Base-by-base conservation (phyloP, 306 rosid genomes). In the Quercus glauca region DNA sequence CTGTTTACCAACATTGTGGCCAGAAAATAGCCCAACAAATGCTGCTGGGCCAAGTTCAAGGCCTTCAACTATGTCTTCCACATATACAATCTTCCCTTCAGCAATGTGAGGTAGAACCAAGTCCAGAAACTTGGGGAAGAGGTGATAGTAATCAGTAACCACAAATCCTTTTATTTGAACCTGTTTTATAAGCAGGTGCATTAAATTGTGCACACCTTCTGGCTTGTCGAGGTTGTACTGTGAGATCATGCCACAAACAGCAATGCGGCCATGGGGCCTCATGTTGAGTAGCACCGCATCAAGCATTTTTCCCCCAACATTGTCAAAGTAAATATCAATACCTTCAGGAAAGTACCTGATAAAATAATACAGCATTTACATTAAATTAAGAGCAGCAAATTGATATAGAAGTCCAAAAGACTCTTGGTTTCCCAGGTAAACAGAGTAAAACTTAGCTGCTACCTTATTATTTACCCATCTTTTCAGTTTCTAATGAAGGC, bases 1-100 rank as follows among this genome's bases (percentile, higher is more conserved):
- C 58, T 81, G 85, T 69, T 84, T 84, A 5, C 87, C 87, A 6
- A 84, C 73, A 69, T 84, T 84, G 63, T 55, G 74, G 28, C 87
- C 85, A 1, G 77, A 33, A 53, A 65, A 84, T 68, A 84, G 82
- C 17, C 85, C 82, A 11, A 74, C 35, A 15, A 84, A 67, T 73
- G 87, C 83, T 1, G 85, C 73, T 0, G 85, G 87, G 20, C 55
- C 77, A 6, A 49, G 69, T 29, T 84, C 83, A 0, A 81, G 73
- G 53, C 87, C 85, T 52, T 84, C 80, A 26, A 19, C 85, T 4
- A 56, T 67, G 78, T 85, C 88, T 76, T 84, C 85, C 2, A 81
- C 80, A 45, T 78, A 85, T 0, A 17, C 29, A 35, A 81, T 61
- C 72, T 81, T 85, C 28, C 85, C 80, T 73, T 85, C 60, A 45